Percentiles rank a stretch among this genome's conserved stretches.
phyloP scores from a whole-genome alignment of 2,329 filamentous ascomycete species.

The Pseudocercospora vitis region DNA sequence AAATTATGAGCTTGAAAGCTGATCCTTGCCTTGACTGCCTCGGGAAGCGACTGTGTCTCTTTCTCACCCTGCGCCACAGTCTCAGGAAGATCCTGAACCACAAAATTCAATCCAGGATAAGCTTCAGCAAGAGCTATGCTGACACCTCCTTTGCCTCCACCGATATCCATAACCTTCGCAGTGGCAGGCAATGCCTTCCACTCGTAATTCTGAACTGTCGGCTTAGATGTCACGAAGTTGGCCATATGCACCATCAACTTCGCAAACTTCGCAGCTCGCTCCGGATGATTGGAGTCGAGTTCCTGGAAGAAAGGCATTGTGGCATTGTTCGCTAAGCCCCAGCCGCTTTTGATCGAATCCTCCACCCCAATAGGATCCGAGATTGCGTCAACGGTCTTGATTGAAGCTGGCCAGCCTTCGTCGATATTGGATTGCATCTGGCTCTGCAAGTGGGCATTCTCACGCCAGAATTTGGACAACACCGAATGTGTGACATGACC shows the following conservation, averaged over 20 bases:
- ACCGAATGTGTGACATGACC: not conserved
- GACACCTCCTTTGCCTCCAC: not conserved
- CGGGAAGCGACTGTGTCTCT: not conserved
- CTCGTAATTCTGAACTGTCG: not conserved
- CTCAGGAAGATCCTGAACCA: constrained; percentile 8
- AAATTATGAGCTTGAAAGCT: constrained; percentile 11
- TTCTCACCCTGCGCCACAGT: constrained; percentile 1
- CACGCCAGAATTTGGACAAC: not conserved
- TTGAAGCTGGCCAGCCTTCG: not conserved
- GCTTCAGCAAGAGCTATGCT: not conserved
- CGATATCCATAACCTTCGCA: not conserved
- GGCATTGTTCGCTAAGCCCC: constrained; percentile 3
- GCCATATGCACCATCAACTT: not conserved
- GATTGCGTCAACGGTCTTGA: not conserved
- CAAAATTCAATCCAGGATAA: not conserved
- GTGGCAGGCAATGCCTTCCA: not conserved
- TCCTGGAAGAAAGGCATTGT: not conserved
- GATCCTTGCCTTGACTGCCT: not conserved
- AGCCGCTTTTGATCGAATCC: not conserved
- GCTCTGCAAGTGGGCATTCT: not conserved
- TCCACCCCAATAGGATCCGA: not conserved
- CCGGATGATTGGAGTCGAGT: not conserved
- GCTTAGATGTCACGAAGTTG: not conserved
- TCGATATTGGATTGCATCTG: not conserved
- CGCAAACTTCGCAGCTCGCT: not conserved